Evolutionary conservation across 179 eudicot species (phyloP).

Genomic region (Monotropa hypopitys): DNA sequence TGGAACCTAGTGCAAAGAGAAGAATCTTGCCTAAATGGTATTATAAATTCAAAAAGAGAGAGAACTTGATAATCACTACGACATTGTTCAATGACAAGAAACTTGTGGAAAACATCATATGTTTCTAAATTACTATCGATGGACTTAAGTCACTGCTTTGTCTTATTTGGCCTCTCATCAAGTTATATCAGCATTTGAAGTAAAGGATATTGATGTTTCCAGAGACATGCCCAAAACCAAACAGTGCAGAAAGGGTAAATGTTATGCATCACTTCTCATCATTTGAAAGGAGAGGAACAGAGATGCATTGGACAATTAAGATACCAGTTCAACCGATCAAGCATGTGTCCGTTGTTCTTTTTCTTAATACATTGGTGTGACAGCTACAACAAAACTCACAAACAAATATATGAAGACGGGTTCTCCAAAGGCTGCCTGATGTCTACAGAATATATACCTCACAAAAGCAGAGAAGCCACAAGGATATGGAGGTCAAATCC

Average conservation of each 20-base stretch:
- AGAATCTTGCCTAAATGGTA: background rate
- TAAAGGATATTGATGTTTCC: background rate
- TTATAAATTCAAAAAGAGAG: background rate
- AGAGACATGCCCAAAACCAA: background rate
- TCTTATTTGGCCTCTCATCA: background rate
- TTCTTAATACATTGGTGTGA: no score
- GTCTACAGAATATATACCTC: background rate
- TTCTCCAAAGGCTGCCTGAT: background rate
- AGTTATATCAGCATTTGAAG: background rate
- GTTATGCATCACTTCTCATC: background rate
- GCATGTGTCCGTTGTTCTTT: no score
- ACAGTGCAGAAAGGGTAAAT: background rate
- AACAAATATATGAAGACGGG: background rate
- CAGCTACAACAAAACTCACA: no score
- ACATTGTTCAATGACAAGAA: background rate
- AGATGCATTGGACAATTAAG: no score
- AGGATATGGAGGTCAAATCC: background rate
- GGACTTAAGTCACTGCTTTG: background rate
- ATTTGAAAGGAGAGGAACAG: no score
- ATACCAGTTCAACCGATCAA: no score
- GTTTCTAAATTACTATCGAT: background rate
- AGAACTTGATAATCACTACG: background rate
- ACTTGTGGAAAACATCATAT: background rate
- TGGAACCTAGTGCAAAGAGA: background rate
- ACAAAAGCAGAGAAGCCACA: background rate